These are phyloP conservation scores for Cystobasidium pallidum DNA, from an alignment of 1,284 basidiomycete genomes.

Conservation along the genomic window DNA sequence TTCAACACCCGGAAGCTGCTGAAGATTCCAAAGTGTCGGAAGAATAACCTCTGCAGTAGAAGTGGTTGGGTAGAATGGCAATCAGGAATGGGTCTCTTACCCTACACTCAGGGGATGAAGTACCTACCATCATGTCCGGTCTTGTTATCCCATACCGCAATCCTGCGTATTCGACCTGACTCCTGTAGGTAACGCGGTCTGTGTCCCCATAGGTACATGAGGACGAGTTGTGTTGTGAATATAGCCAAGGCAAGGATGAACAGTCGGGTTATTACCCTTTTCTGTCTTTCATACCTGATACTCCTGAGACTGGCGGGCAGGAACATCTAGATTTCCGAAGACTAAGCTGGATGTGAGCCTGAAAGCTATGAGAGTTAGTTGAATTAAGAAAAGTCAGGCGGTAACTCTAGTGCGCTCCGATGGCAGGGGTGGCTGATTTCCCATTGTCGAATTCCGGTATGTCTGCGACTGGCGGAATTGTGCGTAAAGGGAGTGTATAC, in stretches of 20 bases:
- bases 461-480: too few species aligned
- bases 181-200: too few species aligned
- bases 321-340: neutral
- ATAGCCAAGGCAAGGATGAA: neutral
- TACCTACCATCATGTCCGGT: neutral
- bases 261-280: neutral
- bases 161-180: neutral
- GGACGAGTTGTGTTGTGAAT: too few species aligned
- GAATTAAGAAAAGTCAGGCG: too few species aligned
- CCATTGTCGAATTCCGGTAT: too few species aligned
- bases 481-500: too few species aligned
- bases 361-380: too few species aligned
- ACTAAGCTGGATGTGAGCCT: neutral
- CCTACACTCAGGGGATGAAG: neutral
- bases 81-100: neutral
- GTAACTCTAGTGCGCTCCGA: too few species aligned
- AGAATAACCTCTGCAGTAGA: conserved; percentile 4
- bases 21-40: conserved; percentile 10
- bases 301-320: neutral
- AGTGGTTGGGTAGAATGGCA: neutral
- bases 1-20: neutral
- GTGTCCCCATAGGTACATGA: too few species aligned
- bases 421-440: too few species aligned
- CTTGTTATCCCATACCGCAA: neutral
- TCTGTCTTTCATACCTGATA: neutral